Evolutionary conservation across 345 rosid genomes (phyloP), one percentile per base, ranked within the genome.

Genomic region (Pistacia vera): DNA sequence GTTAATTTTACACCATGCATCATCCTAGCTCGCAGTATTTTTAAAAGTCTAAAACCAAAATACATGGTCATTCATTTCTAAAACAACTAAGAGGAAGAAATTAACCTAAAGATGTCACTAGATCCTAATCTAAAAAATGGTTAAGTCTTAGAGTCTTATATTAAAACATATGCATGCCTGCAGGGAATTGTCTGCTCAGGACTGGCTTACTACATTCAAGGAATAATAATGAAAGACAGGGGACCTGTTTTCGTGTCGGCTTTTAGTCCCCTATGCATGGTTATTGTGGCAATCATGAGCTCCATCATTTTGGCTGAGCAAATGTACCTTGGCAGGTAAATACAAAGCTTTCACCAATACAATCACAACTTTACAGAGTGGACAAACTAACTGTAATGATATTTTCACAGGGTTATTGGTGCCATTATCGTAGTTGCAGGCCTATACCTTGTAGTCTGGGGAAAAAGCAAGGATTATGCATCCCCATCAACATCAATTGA

Each of bases 181-280:
- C 90, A 95, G 98, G 99, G 99, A 4, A 71, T 93, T 59, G 70
- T 93, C 46, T 90, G 98, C 67, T 87, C 99, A 0, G 97, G 97
- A 64, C 70, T 93, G 25, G 85, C 92, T 71, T 95, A 92, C 72
- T 93, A 92, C 85, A 73, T 91, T 22, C 92, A 90, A 83, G 99
- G 95, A 52, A 51, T 89, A 51, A 83, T 92, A 63, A 93, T 91
- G 97, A 86, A 87, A 74, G 91, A 89, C 5, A 88, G 91, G 81
- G 98, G 98, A 13, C 98, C 99, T 0, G 99, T 96, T 48, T 96
- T 93, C 69, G 95, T 96, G 11, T 84, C 95, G 22, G 98, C 99
- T 59, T 93, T 93, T 12, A 88, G 74, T 80, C 98, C 98, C 8
- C 78, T 96, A 0, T 70, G 92, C 82, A 92, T 91, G 98, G 87